Evolutionary conservation across 345 rosid species (phyloP).

Genomic region (Anastatica hierochuntica): DNA sequence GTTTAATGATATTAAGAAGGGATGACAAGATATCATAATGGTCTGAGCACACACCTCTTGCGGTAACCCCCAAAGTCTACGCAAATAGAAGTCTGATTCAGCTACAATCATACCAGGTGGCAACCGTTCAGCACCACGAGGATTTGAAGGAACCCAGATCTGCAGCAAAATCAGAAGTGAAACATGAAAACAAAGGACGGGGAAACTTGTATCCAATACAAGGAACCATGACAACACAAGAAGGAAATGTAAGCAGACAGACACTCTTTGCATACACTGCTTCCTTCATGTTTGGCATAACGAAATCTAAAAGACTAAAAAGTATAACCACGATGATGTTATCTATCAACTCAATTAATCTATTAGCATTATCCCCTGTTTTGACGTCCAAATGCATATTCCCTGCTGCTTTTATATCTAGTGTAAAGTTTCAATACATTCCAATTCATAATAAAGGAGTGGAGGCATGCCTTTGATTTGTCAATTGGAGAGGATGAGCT

Average conservation of each 20-base stretch:
- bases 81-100: conserved; percentile 74
- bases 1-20: neutral
- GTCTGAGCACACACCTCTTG: conserved; percentile 49
- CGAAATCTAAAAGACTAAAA: neutral
- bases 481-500: conserved; percentile 24
- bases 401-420: neutral
- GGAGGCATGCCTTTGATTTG: conserved; percentile 43
- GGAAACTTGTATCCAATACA: neutral
- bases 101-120: conserved; percentile 79
- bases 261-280: neutral
- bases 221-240: neutral
- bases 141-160: conserved; percentile 97
- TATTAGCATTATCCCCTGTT: neutral
- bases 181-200: conserved; percentile 12
- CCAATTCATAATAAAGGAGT: conserved; percentile 7
- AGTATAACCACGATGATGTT: neutral
- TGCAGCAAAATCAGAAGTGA: conserved; percentile 26
- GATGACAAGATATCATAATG: no score
- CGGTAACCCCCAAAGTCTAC: conserved; percentile 90
- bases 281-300: neutral
- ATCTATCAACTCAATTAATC: neutral
- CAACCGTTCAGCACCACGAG: conserved; percentile 87
- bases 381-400: neutral
- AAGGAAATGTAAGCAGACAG: conserved; percentile 1
- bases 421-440: neutral